Evolutionary conservation across 2,329 filamentous ascomycete genomes (phyloP).

Genomic region (Fusarium metavorans): DNA sequence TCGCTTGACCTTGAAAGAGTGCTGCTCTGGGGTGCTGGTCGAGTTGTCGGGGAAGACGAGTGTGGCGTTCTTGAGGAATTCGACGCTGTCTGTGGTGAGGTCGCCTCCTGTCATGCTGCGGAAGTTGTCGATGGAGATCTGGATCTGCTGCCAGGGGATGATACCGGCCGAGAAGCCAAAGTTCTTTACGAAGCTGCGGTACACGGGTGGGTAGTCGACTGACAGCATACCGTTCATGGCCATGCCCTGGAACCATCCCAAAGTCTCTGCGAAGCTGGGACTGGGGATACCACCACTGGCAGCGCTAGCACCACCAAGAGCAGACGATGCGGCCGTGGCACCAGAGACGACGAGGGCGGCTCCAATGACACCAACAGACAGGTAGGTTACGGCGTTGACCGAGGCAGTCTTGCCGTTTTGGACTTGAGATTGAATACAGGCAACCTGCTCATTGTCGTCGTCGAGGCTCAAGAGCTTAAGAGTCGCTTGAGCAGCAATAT

Average conservation of each 20-base stretch:
- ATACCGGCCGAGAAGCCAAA: constrained; percentile 92
- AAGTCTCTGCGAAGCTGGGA: constrained; percentile 86
- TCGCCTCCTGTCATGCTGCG: constrained; percentile 86
- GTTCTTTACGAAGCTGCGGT: constrained; percentile 90
- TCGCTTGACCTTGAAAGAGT: constrained; percentile 65
- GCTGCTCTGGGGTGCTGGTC: constrained; percentile 55
- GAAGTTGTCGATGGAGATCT: constrained; percentile 86
- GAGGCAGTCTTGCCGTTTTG: constrained; percentile 88
- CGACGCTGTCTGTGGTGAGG: constrained; percentile 81
- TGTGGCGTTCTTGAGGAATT: constrained; percentile 80
- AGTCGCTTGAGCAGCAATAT: constrained; percentile 88
- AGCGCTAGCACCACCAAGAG: constrained; percentile 66
- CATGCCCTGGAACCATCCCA: constrained; percentile 93
- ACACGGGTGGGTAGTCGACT: constrained; percentile 87
- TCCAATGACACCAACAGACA: constrained; percentile 87
- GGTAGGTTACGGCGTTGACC: constrained; percentile 82
- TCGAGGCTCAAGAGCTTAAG: constrained; percentile 77
- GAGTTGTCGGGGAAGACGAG: constrained; percentile 76
- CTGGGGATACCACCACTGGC: constrained; percentile 74
- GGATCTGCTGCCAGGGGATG: constrained; percentile 84
- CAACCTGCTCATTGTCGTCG: constrained; percentile 69
- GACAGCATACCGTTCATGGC: constrained; percentile 97
- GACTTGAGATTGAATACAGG: constrained; percentile 85
- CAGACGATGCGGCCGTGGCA: constrained; percentile 74
- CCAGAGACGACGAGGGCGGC: constrained; percentile 82